Base-by-base conservation (phyloP, 2,329 filamentous ascomycete species). In the Pseudogymnoascus sp. region DNA sequence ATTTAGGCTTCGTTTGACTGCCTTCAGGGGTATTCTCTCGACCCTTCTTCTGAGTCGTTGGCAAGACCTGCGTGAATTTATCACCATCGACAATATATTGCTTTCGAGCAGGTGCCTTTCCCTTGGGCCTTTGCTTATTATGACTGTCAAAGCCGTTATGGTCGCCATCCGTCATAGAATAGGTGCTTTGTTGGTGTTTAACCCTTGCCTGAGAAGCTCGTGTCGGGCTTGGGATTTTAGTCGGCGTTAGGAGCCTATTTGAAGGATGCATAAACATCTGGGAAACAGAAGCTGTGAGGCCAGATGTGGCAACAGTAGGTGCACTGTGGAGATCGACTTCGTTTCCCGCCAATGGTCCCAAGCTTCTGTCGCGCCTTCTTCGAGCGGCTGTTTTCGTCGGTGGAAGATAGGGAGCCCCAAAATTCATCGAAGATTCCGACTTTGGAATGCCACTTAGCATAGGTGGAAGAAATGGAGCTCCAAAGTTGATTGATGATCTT, bases 301-400 rank as follows among this genome's bases (percentile, higher is more conserved):
- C 30, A 11, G 64, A 66, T 30, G 59, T 64, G 34, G 65, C 66
- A 41, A 65, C 61, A n/a, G 66, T 67, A 58, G 66, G 64, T 20
- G 59, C 35, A 47, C 65, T 65, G 16, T 65, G 62, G 14, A 65
- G 58, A 12, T 28, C 35, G 35, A 37, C 22, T 28, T 16, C 32
- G 18, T 35, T 25, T 61, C 62, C 66, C 67, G 39, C 64, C 62
- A 25, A 67, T 60, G 43, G 64, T 62, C 35, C 57, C 59, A 25
- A 61, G 59, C 47, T 63, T 58, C 35, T 65, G 61, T 64, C 65
- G 62, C 57, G 67, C 68, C 25, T 63, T 63, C 64, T 4, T 47
- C 47, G 41, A 22, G 25, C 6, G 14, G 41, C 11, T 22, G 57
- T 4, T 39, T 28, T 58, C 30, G 28, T 30, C 22, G 43, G 32